These are phyloP conservation scores for Aspergillus aculeatinus DNA, from an alignment of 2,329 filamentous ascomycete species.

Conservation along the genomic window DNA sequence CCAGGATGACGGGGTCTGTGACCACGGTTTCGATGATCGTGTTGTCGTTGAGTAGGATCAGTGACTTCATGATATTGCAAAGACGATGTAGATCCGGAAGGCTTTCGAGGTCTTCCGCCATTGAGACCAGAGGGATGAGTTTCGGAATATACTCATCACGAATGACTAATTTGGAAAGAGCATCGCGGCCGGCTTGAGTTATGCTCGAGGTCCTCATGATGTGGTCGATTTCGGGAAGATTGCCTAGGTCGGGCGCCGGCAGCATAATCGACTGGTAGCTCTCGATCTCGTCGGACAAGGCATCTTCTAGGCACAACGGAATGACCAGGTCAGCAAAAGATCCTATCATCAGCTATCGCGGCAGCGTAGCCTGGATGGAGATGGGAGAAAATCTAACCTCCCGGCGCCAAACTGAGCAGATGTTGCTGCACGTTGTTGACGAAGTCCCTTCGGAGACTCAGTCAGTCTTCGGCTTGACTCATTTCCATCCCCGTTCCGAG, in stretches of 20 bases:
- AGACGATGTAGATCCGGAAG: conserved; percentile 81
- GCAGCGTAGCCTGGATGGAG: neutral
- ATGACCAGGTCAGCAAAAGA: conserved; percentile 9
- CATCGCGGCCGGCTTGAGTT: conserved; percentile 75
- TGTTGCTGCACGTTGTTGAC: conserved; percentile 81
- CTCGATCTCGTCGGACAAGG: conserved; percentile 86
- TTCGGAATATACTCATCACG: conserved; percentile 83
- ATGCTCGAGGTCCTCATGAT: conserved; percentile 77
- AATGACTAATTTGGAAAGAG: conserved; percentile 82
- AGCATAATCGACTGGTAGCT: conserved; percentile 68
- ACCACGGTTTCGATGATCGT: conserved; percentile 92
- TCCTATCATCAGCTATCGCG: conserved; percentile 25
- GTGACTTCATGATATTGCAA: conserved; percentile 96
- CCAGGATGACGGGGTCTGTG: conserved; percentile 81
- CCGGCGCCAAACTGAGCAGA: conserved; percentile 60
- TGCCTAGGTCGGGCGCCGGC: conserved; percentile 75
- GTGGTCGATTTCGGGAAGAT: conserved; percentile 79
- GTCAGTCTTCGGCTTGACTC: conserved; percentile 23
- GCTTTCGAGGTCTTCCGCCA: conserved; percentile 89
- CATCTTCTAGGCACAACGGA: conserved; percentile 63
- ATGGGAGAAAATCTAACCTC: conserved; percentile 51
- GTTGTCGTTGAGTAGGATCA: conserved; percentile 92
- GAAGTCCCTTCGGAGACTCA: conserved; percentile 69
- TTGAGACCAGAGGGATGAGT: conserved; percentile 78
- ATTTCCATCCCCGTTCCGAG: neutral